Percentiles rank a stretch among this genome's conserved stretches.
phyloP scores from a whole-genome alignment of 768 basidiomycete genomes.

The Trametes meyenii region DNA sequence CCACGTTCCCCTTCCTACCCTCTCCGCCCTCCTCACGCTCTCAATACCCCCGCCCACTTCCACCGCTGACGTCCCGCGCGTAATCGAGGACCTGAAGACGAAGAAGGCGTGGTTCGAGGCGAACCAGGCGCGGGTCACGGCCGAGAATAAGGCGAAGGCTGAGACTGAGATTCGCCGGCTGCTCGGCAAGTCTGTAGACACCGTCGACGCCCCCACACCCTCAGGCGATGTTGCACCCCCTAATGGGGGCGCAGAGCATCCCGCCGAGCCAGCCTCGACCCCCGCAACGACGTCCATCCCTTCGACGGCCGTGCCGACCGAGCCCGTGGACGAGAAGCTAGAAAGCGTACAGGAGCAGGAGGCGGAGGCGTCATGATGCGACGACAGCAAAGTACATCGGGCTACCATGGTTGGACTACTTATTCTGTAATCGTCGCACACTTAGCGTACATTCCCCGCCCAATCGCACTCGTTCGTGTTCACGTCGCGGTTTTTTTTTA shows the following conservation, averaged over 20 bases:
- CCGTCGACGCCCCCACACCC: conserved; percentile 33
- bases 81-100: conserved; percentile 86
- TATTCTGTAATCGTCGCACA: conserved; percentile 26
- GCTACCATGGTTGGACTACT: conserved; percentile 21
- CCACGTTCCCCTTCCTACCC: conserved; percentile 82
- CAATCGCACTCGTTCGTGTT: conserved; percentile 12
- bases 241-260: conserved; percentile 43
- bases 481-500: not conserved
- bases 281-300: conserved; percentile 39
- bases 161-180: conserved; percentile 74
- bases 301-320: conserved; percentile 39
- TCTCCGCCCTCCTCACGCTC: conserved; percentile 82
- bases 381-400: conserved; percentile 13
- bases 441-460: conserved; percentile 16
- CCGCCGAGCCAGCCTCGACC: conserved; percentile 49
- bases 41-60: conserved; percentile 90
- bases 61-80: conserved; percentile 73
- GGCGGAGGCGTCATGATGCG: conserved; percentile 29
- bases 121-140: conserved; percentile 81
- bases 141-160: conserved; percentile 79
- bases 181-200: conserved; percentile 40
- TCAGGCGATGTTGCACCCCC: conserved; percentile 40
- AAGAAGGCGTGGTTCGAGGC: conserved; percentile 97
- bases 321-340: conserved; percentile 46
- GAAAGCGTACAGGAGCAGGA: conserved; percentile 43